Base-by-base conservation (phyloP, 305 asterid species). In the Fraxinus latifolia region DNA sequence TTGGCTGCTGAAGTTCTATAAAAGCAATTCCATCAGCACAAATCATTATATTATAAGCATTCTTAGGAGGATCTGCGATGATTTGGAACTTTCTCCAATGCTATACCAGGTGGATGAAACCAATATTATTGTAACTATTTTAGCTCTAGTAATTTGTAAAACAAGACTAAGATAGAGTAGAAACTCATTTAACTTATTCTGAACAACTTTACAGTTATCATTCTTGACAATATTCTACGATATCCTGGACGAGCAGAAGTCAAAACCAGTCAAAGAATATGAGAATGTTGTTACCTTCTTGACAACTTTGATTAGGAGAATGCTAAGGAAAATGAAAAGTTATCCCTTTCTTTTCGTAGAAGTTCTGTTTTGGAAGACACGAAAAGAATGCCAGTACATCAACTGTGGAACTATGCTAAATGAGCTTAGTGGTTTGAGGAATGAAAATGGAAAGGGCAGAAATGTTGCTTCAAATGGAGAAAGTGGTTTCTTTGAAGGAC, bases 191-290 rank as follows among this genome's bases (percentile, higher is more conserved):
- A 68, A 65, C 62, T 70, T 79, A 25, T 80, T 83, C 77, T 78
- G 73, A 79, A 83, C 71, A 70, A 84, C 79, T 80, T 70, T 86
- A 72, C 98, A 96, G 99, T 87, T 96, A 76, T 92, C 98, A 77
- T 88, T 85, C 87, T 92, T 96, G 85, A 87, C 89, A 67, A 89
- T 89, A 89, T 96, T 96, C 91, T 90, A 88, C 70, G 93, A 90
- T 71, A 96, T 96, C 86, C 89, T 96, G 89, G 97, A 91, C 83
- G 99, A 96, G 95, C 98, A 96, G 90, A 91, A 94, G 90, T 82
- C 84, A 81, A 90, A 86, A 83, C 97, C 97, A 77, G 81, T 90
- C 92, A 91, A 87, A 84, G 97, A 91, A 80, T 88, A 94, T 87
- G 96, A 93, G 87, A 90, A 89, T 80, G 80, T 96, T 84, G 98